phyloP scores from a whole-genome alignment of 495 filamentous ascomycete species.

The Cercophora samala region DNA sequence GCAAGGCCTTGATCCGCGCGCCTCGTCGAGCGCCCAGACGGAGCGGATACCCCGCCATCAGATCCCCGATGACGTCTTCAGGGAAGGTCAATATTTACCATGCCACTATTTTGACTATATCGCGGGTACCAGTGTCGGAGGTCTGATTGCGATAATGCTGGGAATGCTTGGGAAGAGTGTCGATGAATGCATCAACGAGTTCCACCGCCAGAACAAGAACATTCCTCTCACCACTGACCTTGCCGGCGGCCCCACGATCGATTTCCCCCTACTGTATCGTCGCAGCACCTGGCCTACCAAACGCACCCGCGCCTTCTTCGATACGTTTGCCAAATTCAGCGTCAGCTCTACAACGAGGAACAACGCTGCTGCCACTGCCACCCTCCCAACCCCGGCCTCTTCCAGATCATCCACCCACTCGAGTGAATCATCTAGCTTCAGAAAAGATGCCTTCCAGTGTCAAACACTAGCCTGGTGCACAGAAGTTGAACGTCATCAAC shows the following conservation, averaged over 20 bases:
- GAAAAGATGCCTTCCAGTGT: constrained; percentile 30
- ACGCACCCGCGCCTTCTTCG: constrained; percentile 32
- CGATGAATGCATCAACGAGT: constrained; percentile 32
- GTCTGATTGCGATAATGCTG: constrained; percentile 38
- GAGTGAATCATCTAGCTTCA: constrained; percentile 24
- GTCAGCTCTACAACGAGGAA: constrained; percentile 17
- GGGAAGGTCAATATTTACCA: constrained; percentile 44
- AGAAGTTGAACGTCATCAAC: constrained; percentile 26
- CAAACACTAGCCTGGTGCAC: constrained; percentile 36
- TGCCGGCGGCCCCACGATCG: constrained; percentile 18
- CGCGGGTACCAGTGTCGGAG: constrained; percentile 39
- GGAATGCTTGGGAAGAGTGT: constrained; percentile 32
- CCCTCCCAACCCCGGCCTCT: background rate
- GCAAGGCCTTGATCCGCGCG: constrained; percentile 18
- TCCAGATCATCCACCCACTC: constrained; percentile 16
- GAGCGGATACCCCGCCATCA: constrained; percentile 20
- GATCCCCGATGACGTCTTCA: constrained; percentile 46
- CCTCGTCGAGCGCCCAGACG: constrained; percentile 30
- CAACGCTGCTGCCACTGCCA: constrained; percentile 1
- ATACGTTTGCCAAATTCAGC: constrained; percentile 33
- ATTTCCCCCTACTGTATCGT: constrained; percentile 27
- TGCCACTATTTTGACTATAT: constrained; percentile 49
- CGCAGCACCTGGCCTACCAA: constrained; percentile 33
- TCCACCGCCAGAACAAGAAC: constrained; percentile 31
- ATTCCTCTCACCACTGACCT: constrained; percentile 28